Evolutionary conservation across 495 filamentous ascomycete species (phyloP), one percentile per base, ranked within the genome.

Genomic region (Penicillium goetzii): DNA sequence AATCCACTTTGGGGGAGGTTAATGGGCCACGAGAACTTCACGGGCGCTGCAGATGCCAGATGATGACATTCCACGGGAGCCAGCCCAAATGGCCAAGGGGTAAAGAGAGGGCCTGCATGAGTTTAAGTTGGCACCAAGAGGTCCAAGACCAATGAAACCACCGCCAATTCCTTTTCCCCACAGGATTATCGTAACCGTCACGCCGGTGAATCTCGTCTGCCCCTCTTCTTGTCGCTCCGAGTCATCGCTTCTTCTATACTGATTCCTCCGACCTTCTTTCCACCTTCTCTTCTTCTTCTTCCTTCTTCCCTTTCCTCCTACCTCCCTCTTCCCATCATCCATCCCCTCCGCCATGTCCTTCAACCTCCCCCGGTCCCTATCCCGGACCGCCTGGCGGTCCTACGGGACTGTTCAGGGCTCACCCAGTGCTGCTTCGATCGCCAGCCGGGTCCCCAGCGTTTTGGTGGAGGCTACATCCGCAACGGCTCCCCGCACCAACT

Each of bases 401-500:
- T 82, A 82, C 65, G 77, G 78, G 63, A 82, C 79, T 30, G 79
- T 82, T 26, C 79, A 81, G 54, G 68, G 72, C 32, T 61, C 79
- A 25, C 69, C 72, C 50, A 76, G 70, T 51, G 66, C 70, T 21
- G 71, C 74, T 33, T 68, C 76, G 9, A 59, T 77, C 21, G 66
- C 70, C 59, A 74, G 65, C 51, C 70, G 65, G n/a, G 73, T 81
- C 45, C 78, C 79, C 38, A 55, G 64, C 40, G 78, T 67, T 6
- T 67, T 85, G 34, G 77, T 81, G 45, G 73, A 82, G 68, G 89
- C 90, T 7, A 80, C 88, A 12, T 74, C 79, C 10, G 85, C 88
- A 10, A 80, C 75, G 0, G 76, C 67, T 33, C 85, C 89, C 21
- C 81, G 90, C 52, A 89, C 84, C 62, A 85, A 85, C 70, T 94